phyloP scores from a whole-genome alignment of 2,329 filamentous ascomycete species.

The Volutella citrinella region DNA sequence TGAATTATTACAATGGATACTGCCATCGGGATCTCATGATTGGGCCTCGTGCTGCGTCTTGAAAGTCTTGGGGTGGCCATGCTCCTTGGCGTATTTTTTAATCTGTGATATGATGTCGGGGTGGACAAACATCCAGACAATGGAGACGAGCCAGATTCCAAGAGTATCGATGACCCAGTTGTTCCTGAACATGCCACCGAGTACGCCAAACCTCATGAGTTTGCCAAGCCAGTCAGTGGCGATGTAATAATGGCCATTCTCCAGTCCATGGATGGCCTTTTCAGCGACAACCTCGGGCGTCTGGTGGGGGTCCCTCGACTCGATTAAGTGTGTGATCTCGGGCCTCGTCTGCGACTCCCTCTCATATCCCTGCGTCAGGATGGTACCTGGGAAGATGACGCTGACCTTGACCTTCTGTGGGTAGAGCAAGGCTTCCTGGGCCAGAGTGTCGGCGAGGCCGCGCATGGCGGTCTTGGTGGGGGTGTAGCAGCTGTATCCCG shows the following conservation, averaged over 20 bases:
- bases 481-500: slow-evolving; percentile 80
- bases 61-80: slow-evolving; percentile 56
- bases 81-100: slow-evolving; percentile 50
- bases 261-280: slow-evolving; percentile 67
- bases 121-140: slow-evolving; percentile 58
- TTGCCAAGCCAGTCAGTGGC: slow-evolving; percentile 71
- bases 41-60: slow-evolving; percentile 30
- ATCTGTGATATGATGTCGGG: slow-evolving; percentile 57
- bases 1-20: too few relatives aligned
- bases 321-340: slow-evolving; percentile 71
- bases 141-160: slow-evolving; percentile 48
- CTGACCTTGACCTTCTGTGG: slow-evolving; percentile 79
- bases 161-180: slow-evolving; percentile 60
- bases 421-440: slow-evolving; percentile 83
- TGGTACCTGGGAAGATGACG: slow-evolving; percentile 80
- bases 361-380: slow-evolving; percentile 71
- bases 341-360: slow-evolving; percentile 79
- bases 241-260: slow-evolving; percentile 76
- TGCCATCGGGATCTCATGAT: too few relatives aligned
- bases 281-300: slow-evolving; percentile 74
- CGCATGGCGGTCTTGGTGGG: slow-evolving; percentile 84
- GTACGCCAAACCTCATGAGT: slow-evolving; percentile 62
- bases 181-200: slow-evolving; percentile 56
- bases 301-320: slow-evolving; percentile 78
- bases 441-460: slow-evolving; percentile 76